Percentiles rank a stretch among this genome's conserved stretches.
These are phyloP conservation scores for Gastrodia elata DNA, from an alignment of 106 monocot genomes.

Conservation along the genomic window DNA sequence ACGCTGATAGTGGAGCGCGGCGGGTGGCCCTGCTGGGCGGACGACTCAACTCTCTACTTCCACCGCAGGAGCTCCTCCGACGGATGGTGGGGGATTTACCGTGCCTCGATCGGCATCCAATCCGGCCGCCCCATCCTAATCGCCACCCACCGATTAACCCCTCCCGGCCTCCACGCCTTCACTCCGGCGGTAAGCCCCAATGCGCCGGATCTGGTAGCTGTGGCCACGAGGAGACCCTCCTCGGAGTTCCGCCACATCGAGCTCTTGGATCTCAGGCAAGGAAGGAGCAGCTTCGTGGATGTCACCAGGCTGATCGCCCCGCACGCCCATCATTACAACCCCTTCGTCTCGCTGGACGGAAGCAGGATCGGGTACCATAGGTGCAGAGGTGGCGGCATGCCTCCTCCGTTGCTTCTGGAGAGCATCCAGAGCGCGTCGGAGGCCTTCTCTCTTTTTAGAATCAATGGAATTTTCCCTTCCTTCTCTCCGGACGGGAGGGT, in stretches of 20 bases:
- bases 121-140: neutral
- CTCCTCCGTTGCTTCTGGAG: constrained; percentile 54
- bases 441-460: constrained; percentile 46
- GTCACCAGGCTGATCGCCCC: constrained; percentile 46
- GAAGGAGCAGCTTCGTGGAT: constrained; percentile 30
- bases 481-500: constrained; percentile 76
- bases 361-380: constrained; percentile 64
- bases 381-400: constrained; percentile 45
- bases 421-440: constrained; percentile 36
- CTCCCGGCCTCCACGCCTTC: constrained; percentile 87
- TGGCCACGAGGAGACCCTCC: constrained; percentile 59
- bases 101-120: constrained; percentile 19
- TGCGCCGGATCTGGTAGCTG: constrained; percentile 39
- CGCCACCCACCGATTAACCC: constrained; percentile 46
- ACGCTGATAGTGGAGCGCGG: constrained; percentile 36
- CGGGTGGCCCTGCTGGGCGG: constrained; percentile 84
- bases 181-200: constrained; percentile 60
- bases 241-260: constrained; percentile 79
- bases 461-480: constrained; percentile 78
- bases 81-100: constrained; percentile 82
- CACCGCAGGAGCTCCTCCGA: constrained; percentile 44
- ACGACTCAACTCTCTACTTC: constrained; percentile 62
- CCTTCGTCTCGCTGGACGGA: constrained; percentile 64
- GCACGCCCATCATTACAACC: constrained; percentile 66
- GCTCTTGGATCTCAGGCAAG: constrained; percentile 34